Conservation (phyloP, 169 alveolate species). For the Plasmodium fragile region DNA sequence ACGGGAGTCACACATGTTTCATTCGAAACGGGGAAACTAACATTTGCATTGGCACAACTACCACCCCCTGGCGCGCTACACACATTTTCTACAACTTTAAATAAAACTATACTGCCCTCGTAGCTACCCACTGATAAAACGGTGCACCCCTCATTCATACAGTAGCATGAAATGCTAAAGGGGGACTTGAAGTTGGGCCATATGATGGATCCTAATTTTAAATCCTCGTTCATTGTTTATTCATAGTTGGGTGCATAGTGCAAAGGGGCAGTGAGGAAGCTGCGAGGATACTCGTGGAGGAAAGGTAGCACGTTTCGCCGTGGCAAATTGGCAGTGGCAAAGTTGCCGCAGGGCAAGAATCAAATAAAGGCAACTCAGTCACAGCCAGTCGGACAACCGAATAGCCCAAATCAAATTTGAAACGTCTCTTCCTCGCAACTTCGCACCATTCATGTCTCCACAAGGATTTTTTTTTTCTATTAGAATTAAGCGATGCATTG, state of each 20-base stretch:
- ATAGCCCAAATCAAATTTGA: not conserved
- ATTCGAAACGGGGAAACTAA: not conserved
- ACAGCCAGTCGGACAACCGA: not conserved
- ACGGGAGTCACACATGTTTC: not conserved
- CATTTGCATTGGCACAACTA: not conserved
- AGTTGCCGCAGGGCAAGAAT: not conserved
- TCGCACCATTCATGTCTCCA: not conserved
- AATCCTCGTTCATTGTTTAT: constrained; percentile 73
- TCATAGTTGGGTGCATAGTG: constrained; percentile 40
- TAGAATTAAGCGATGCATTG: not conserved
- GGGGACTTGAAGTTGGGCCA: constrained; percentile 77
- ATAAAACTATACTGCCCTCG: constrained; percentile 66
- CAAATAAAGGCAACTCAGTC: not conserved
- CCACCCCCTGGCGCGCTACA: not conserved
- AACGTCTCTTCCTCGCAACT: not conserved
- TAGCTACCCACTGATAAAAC: constrained; percentile 42
- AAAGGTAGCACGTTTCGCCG: not conserved
- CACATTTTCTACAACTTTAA: constrained; percentile 32
- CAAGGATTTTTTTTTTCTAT: not conserved
- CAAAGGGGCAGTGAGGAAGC: not conserved
- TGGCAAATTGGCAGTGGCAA: not conserved
- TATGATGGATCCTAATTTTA: constrained; percentile 75
- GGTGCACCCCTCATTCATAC: constrained; percentile 15
- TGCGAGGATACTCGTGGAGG: not conserved
- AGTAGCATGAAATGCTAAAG: constrained; percentile 65